phyloP scores from a whole-genome alignment of 148 eudicot genomes.

The Nepenthes gracilis region DNA sequence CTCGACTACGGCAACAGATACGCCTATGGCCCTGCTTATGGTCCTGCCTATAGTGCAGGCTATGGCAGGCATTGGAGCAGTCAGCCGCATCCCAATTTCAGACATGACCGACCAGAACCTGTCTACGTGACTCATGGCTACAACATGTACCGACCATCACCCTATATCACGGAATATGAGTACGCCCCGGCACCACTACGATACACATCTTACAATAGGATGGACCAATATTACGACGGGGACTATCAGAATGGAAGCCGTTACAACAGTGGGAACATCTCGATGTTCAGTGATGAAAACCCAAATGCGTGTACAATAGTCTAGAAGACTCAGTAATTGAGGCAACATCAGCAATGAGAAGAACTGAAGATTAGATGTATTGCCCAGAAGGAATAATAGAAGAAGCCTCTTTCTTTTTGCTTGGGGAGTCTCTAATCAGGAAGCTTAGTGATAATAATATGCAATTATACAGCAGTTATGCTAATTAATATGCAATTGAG shows the following conservation, averaged over 20 bases:
- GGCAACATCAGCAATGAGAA: neutral
- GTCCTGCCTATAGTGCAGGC: slow-evolving; percentile 16
- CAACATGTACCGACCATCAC: slow-evolving; percentile 49
- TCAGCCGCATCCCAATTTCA: slow-evolving; percentile 13
- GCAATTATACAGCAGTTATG: too few relatives aligned
- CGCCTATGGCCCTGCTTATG: slow-evolving; percentile 13
- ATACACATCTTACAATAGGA: slow-evolving; percentile 21
- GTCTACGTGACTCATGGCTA: slow-evolving; percentile 47
- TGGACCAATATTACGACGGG: slow-evolving; percentile 19
- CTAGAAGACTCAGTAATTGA: slow-evolving; percentile 6
- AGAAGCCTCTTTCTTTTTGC: slow-evolving; percentile 2
- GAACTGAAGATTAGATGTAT: too few relatives aligned
- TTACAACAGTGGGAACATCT: slow-evolving; percentile 41
- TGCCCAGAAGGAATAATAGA: neutral
- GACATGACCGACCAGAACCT: slow-evolving; percentile 16
- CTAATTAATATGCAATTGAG: too few relatives aligned
- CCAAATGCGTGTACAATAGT: slow-evolving; percentile 89
- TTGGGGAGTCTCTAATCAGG: too few relatives aligned
- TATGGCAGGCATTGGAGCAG: slow-evolving; percentile 16
- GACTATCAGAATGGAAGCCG: slow-evolving; percentile 16
- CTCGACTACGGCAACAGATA: slow-evolving; percentile 33
- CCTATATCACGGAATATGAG: slow-evolving; percentile 43
- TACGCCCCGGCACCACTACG: slow-evolving; percentile 18
- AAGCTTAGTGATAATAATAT: too few relatives aligned
- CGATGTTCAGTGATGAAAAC: slow-evolving; percentile 90